A percentile compares a stretch with the other conserved stretches of the same genome.
Conservation (phyloP, 768 basidiomycete species). For the Psilocybe azurescens region DNA sequence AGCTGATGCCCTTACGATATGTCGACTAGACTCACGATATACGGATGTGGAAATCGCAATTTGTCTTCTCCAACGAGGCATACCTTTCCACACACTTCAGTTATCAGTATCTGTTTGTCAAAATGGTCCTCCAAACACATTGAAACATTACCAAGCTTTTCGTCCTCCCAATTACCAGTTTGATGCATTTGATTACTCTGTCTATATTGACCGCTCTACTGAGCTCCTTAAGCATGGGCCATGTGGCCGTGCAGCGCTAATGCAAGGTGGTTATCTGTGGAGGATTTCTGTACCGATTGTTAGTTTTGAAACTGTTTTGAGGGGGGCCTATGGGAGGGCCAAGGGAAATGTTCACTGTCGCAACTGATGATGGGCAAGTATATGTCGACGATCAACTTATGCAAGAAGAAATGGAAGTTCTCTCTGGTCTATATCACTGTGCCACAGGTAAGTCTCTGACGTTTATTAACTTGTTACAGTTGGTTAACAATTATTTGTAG, state of each 20-base stretch:
- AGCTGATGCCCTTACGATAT: background rate
- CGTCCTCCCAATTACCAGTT: background rate
- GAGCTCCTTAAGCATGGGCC: background rate
- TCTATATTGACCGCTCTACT: background rate
- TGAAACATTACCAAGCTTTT: background rate
- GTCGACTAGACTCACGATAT: background rate
- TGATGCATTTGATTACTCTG: background rate
- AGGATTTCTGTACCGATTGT: background rate
- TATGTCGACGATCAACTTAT: background rate
- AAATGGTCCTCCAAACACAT: background rate
- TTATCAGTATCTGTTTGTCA: background rate
- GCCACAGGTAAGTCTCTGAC: background rate
- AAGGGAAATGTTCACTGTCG: background rate
- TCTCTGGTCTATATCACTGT: background rate
- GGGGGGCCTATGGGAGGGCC: background rate
- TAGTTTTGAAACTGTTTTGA: slow-evolving; percentile 4
- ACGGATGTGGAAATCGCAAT: background rate
- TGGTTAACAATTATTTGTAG: background rate
- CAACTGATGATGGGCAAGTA: background rate
- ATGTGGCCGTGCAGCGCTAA: slow-evolving; percentile 6
- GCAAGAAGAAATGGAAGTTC: background rate
- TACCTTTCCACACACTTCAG: slow-evolving; percentile 3
- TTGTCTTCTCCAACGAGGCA: slow-evolving; percentile 1
- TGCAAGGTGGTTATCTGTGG: slow-evolving; percentile 15
- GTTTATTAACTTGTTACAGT: background rate